These are phyloP conservation scores for Cymodocea nodosa DNA, from an alignment of 116 monocot species.

Conservation along the genomic window DNA sequence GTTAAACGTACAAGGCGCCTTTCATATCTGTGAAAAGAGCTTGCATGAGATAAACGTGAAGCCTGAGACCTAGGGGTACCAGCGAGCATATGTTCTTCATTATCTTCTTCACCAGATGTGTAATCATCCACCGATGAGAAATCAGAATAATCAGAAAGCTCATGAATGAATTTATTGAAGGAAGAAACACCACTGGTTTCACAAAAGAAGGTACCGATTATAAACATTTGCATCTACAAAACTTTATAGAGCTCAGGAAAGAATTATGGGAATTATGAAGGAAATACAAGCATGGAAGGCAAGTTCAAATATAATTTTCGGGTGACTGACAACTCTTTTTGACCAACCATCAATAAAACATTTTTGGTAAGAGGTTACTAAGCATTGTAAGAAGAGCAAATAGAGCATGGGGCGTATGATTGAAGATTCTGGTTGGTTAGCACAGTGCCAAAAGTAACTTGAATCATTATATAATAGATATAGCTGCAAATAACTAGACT, in stretches of 20 bases:
- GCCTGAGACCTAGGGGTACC: conserved; percentile 66
- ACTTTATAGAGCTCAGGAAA: neutral
- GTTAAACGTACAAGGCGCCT: conserved; percentile 23
- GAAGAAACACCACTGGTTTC: conserved; percentile 88
- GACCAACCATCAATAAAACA: too few relatives aligned
- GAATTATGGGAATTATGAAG: neutral
- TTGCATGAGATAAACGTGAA: conserved; percentile 67
- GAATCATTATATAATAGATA: too few relatives aligned
- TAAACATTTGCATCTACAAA: neutral
- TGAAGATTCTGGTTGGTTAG: too few relatives aligned
- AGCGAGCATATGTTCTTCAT: conserved; percentile 45
- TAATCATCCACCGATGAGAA: conserved; percentile 34
- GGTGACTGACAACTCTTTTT: too few relatives aligned
- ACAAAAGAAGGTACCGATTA: conserved; percentile 1
- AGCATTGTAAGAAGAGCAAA: too few relatives aligned
- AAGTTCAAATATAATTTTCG: too few relatives aligned
- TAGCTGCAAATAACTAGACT: too few relatives aligned
- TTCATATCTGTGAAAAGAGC: conserved; percentile 52
- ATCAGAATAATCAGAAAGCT: conserved; percentile 74
- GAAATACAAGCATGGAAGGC: neutral
- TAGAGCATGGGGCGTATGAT: too few relatives aligned
- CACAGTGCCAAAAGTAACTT: too few relatives aligned
- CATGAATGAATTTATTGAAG: conserved; percentile 90
- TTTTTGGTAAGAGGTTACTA: too few relatives aligned
- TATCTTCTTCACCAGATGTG: conserved; percentile 65